Conservation (phyloP, 805 yeast species). For the Suhomyces prunicola region DNA sequence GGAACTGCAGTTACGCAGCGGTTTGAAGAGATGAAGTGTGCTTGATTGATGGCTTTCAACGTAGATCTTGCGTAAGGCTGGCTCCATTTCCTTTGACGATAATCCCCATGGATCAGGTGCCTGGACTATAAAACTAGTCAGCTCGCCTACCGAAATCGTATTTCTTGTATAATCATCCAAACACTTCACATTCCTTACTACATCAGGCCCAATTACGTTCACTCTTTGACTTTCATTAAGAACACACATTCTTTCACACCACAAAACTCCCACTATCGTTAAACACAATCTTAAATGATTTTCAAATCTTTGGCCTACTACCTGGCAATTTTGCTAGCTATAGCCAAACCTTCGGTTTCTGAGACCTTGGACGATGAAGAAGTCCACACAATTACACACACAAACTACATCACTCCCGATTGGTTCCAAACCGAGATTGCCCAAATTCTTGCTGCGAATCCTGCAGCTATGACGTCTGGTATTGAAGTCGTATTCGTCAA, state of each 20-base stretch:
- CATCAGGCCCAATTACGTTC: neutral
- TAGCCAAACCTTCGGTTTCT: constrained; percentile 3
- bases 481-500: constrained; percentile 32
- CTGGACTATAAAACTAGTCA: neutral
- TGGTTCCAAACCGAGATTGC: constrained; percentile 4
- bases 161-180: neutral
- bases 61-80: neutral
- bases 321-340: constrained; percentile 11
- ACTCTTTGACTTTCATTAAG: neutral
- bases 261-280: neutral
- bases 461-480: constrained; percentile 17
- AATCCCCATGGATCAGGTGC: neutral
- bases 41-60: neutral
- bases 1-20: neutral
- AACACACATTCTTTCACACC: neutral
- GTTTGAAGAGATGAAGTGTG: neutral
- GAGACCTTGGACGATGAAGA: constrained; percentile 4
- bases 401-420: constrained; percentile 11
- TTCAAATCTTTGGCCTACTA: constrained; percentile 10
- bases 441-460: constrained; percentile 5
- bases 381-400: constrained; percentile 9
- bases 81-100: neutral
- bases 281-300: constrained; percentile 6
- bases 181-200: neutral
- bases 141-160: neutral